These are phyloP conservation scores for Volvox africanus DNA, from an alignment of 139 green algal species.

Conservation along the genomic window DNA sequence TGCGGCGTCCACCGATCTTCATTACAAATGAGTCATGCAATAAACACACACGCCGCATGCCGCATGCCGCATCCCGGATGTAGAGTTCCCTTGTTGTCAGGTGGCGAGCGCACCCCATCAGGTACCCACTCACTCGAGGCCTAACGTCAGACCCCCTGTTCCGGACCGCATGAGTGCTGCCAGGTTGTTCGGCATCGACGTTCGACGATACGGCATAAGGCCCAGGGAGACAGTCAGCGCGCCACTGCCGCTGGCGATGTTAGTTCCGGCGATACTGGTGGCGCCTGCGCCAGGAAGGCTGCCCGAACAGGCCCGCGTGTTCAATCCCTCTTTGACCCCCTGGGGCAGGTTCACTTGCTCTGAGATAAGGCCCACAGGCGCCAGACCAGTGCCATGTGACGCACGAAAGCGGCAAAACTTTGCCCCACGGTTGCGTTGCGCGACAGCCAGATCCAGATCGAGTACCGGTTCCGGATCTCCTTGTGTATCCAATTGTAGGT, in stretches of 20 bases:
- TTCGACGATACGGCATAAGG: constrained; percentile 7
- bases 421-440: neutral
- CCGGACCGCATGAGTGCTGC: neutral
- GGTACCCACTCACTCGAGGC: neutral
- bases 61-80: too few species aligned
- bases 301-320: neutral
- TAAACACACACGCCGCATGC: too few species aligned
- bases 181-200: neutral
- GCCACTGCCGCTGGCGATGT: neutral
- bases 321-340: neutral
- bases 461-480: neutral
- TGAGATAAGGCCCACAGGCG: neutral
- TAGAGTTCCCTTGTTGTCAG: too few species aligned
- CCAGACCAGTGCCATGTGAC: neutral
- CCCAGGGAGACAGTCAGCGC: neutral
- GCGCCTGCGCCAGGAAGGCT: neutral
- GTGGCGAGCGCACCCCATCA: neutral
- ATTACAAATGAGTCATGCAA: too few species aligned
- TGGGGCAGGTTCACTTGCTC: neutral
- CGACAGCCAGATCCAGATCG: neutral
- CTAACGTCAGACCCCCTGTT: neutral
- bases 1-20: too few species aligned
- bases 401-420: neutral
- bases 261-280: neutral
- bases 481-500: neutral